Evolutionary conservation across 2,329 filamentous ascomycete species (phyloP).

Genomic region (Diplocarpon mali): DNA sequence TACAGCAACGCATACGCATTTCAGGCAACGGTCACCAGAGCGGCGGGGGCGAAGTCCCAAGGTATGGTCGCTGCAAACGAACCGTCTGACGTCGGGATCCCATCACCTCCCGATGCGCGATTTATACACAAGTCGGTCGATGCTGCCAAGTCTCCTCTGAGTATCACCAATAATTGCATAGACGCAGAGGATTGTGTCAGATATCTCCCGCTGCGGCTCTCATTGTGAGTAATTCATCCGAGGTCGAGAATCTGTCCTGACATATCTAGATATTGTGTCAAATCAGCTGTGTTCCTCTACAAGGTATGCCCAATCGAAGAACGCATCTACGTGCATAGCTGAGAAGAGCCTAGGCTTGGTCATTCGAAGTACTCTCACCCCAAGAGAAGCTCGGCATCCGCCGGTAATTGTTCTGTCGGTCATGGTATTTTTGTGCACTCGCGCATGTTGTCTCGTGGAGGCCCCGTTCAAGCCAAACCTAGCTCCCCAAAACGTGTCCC

Average conservation of each 20-base stretch:
- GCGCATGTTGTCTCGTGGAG: no score
- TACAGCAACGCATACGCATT: constrained; percentile 68
- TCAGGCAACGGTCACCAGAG: constrained; percentile 51
- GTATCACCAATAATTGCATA: constrained; percentile 46
- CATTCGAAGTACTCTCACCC: constrained; percentile 46
- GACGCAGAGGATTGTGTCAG: constrained; percentile 46
- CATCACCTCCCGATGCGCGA: constrained; percentile 47
- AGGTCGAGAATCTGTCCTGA: background rate
- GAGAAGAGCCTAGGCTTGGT: constrained; percentile 34
- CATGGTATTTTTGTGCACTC: no score
- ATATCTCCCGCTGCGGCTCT: constrained; percentile 51
- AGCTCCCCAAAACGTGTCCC: no score
- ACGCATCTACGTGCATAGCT: background rate
- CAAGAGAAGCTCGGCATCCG: constrained; percentile 44
- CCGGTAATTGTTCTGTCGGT: constrained; percentile 24
- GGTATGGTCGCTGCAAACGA: constrained; percentile 8
- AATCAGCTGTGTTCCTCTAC: constrained; percentile 52
- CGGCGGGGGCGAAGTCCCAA: constrained; percentile 15
- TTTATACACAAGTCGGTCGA: constrained; percentile 56
- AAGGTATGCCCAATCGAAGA: constrained; percentile 34
- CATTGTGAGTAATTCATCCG: constrained; percentile 34
- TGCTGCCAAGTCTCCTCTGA: constrained; percentile 49
- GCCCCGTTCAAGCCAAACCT: no score
- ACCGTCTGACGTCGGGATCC: constrained; percentile 40
- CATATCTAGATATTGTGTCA: constrained; percentile 36